These are phyloP conservation scores for Coemansia sp. DNA, from an alignment of 192 early-diverging fungal genomes.

Conservation along the genomic window DNA sequence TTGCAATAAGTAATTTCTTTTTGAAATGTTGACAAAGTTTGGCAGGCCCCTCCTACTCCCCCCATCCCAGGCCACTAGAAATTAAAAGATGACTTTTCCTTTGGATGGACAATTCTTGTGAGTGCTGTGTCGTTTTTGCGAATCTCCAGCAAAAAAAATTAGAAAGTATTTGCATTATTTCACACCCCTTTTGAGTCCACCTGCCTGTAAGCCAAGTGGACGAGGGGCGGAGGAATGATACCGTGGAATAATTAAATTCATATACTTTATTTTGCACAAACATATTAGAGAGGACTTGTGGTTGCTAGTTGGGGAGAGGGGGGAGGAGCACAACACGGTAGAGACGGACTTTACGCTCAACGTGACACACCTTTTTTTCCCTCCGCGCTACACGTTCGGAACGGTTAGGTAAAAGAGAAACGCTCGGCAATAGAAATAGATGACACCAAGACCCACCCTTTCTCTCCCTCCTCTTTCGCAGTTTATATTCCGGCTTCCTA, in stretches of 20 bases:
- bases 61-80: no score
- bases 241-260: no score
- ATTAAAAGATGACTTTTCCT: neutral
- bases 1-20: slow-evolving; percentile 12
- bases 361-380: no score
- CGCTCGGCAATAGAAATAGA: neutral
- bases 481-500: neutral
- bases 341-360: no score
- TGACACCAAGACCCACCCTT: neutral
- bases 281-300: neutral
- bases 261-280: neutral
- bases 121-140: slow-evolving; percentile 13
- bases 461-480: neutral
- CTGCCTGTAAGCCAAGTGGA: no score
- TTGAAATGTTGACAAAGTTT: slow-evolving; percentile 4
- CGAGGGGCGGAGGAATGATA: no score
- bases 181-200: no score
- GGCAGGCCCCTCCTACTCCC: neutral
- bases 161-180: no score
- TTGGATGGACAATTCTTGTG: neutral
- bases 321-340: no score
- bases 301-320: neutral
- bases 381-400: no score
- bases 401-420: no score
- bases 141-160: neutral